Base-by-base conservation (phyloP, 164 flowering plant species). In the Chloranthus sessilifolius region DNA sequence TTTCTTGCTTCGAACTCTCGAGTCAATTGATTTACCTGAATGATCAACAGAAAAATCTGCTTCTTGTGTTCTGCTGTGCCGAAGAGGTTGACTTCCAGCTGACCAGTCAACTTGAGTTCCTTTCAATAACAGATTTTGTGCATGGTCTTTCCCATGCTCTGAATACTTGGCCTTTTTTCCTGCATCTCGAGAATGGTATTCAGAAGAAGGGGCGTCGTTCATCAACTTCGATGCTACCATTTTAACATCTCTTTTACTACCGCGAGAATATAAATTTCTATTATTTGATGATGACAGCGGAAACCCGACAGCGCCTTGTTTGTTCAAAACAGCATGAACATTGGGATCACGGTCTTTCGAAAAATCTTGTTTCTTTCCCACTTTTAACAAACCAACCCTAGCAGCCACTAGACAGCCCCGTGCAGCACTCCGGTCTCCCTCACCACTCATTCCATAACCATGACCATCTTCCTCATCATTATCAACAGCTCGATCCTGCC, bases 1-100 rank as follows among this genome's bases (percentile, higher is more conserved):
- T 59, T 78, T 85, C 64, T 73, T 83, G 67, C 58, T 55, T 33
- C 52, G 64, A 46, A 42, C 50, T 62, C 66, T 68, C 76, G 62
- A 68, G 10, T 73, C 74, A 58, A 74, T 74, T 60, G 55, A 48
- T 42, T 56, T 66, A 38, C 41, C 35, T 15, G 78, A 48, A 7
- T 59, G 63, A 46, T 78, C 81, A 54, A 53, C 33, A 10, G 71
- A 5, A 20, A 66, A 67, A 16, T 50, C 60, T 29, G 62, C 81
- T n/a, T 63, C 79, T 50, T 58, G 74, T 10, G 53, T 51, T 52
- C 58, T 72, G 37, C 20, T 23, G 7, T 15, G 48, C 48, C 66
- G 73, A 48, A 63, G 60, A 10, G 68, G 68, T 17, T 73, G 79
- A 51, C 38, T 52, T 48, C 49, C 72, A 36, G 61, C 77, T 19